Evolutionary conservation across 768 basidiomycete genomes (phyloP).

Genomic region (Naematelia encephala): DNA sequence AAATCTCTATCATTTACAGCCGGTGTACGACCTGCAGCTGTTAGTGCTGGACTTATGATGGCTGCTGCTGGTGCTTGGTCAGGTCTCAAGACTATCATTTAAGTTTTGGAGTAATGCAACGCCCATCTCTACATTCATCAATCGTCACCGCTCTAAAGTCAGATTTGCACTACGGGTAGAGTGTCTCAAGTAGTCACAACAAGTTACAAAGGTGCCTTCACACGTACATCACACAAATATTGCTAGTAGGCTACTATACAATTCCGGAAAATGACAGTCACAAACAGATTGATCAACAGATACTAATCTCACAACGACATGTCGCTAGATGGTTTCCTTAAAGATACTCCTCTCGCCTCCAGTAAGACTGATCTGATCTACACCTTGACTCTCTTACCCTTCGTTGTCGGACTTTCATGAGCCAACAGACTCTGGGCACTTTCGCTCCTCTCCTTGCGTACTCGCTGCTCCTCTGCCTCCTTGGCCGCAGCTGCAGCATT

Average conservation of each 20-base stretch:
- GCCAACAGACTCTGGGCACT: neutral
- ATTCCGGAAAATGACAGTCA: too few species aligned
- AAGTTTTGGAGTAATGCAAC: constrained; percentile 5
- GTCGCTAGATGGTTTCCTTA: too few species aligned
- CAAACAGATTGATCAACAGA: too few species aligned
- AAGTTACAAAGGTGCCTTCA: too few species aligned
- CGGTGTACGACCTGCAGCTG: constrained; percentile 82
- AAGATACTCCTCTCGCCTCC: constrained; percentile 1
- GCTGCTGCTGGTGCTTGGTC: constrained; percentile 90
- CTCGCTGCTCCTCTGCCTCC: constrained; percentile 3
- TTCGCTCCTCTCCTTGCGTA: neutral
- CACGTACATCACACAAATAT: too few species aligned
- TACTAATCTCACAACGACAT: too few species aligned
- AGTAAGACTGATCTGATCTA: constrained; percentile 1
- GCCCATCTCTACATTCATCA: neutral
- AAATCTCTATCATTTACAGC: too few species aligned
- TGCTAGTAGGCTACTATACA: too few species aligned
- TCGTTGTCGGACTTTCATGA: constrained; percentile 9
- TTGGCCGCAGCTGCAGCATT: constrained; percentile 25
- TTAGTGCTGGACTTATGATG: constrained; percentile 83
- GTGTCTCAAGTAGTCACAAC: too few species aligned
- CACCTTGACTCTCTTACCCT: constrained; percentile 26
- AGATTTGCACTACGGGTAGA: too few species aligned
- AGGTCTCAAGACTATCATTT: constrained; percentile 69
- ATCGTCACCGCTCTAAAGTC: neutral